These are phyloP conservation scores for Curvularia lunata DNA, from an alignment of 2,329 filamentous ascomycete species.

Conservation along the genomic window DNA sequence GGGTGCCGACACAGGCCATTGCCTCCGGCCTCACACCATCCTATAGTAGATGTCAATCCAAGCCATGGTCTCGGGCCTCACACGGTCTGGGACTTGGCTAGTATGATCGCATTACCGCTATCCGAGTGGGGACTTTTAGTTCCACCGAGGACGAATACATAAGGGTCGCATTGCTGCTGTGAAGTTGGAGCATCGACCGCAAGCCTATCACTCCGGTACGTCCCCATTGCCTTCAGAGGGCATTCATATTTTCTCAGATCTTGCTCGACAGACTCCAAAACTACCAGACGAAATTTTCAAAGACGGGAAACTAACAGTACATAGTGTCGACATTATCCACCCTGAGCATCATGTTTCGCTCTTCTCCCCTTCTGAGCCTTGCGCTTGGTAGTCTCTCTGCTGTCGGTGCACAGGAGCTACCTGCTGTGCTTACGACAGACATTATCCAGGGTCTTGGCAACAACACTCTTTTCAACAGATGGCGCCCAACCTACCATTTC, in stretches of 20 bases:
- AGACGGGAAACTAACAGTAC: constrained; percentile 1
- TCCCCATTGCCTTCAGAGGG: not conserved
- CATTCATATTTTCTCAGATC: not conserved
- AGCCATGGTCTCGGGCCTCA: constrained; percentile 18
- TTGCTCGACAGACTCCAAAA: not conserved
- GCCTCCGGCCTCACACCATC: constrained; percentile 10
- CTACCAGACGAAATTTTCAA: not conserved
- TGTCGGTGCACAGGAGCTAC: constrained; percentile 32
- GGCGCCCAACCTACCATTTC: constrained; percentile 56
- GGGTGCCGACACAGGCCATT: constrained; percentile 22
- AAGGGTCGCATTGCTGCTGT: constrained; percentile 18
- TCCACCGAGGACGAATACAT: constrained; percentile 21
- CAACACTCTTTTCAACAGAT: constrained; percentile 58
- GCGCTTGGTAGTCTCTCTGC: constrained; percentile 29
- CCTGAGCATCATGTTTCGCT: constrained; percentile 30
- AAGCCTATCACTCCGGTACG: constrained; percentile 8
- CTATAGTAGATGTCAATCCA: constrained; percentile 13
- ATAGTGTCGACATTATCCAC: constrained; percentile 2
- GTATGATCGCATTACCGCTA: constrained; percentile 24
- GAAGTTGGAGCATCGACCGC: constrained; percentile 7
- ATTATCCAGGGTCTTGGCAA: constrained; percentile 49
- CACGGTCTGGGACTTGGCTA: constrained; percentile 19
- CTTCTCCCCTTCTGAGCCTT: constrained; percentile 32
- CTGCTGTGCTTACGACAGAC: constrained; percentile 36
- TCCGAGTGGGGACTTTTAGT: constrained; percentile 13